Conservation (phyloP, 2,329 filamentous ascomycete species). For the Periconia digitata region DNA sequence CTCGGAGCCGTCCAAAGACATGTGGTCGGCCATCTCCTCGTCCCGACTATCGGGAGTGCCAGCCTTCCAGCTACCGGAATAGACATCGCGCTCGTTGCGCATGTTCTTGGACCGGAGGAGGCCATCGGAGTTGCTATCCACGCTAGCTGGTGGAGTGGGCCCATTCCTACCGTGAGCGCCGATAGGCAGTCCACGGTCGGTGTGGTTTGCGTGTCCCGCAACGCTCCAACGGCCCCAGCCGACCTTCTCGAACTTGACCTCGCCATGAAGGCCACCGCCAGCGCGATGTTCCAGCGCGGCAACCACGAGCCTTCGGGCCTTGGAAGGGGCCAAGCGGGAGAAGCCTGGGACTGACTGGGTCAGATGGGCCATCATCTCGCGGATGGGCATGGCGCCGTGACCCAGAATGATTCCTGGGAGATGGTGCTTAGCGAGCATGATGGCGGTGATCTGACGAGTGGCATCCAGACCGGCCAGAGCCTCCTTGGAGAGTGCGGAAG, state of each 20-base stretch:
- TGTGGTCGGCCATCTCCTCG: constrained; percentile 75
- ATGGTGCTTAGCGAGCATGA: constrained; percentile 84
- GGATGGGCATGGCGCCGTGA: constrained; percentile 89
- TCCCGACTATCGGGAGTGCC: constrained; percentile 73
- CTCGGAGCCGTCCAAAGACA: constrained; percentile 77
- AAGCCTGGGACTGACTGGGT: constrained; percentile 93
- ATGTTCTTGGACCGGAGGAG: constrained; percentile 46
- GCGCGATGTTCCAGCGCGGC: constrained; percentile 81
- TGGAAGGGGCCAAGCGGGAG: constrained; percentile 81
- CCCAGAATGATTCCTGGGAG: constrained; percentile 86
- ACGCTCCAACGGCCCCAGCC: constrained; percentile 96
- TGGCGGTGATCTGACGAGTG: constrained; percentile 78
- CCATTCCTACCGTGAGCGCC: constrained; percentile 42
- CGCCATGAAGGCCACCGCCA: constrained; percentile 62
- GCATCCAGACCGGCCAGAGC: constrained; percentile 65
- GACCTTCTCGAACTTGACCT: constrained; percentile 89
- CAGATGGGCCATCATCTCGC: constrained; percentile 92
- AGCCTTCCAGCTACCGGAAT: constrained; percentile 63
- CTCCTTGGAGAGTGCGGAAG: constrained; percentile 49
- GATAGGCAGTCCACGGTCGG: constrained; percentile 44
- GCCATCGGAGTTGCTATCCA: constrained; percentile 46
- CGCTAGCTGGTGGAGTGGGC: constrained; percentile 55
- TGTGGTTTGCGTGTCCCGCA: constrained; percentile 53
- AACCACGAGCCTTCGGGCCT: constrained; percentile 90
- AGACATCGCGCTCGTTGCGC: constrained; percentile 39